Evolutionary conservation across 495 filamentous ascomycete species (phyloP), one percentile per base, ranked within the genome.

Genomic region (Jackrogersella multiformis): DNA sequence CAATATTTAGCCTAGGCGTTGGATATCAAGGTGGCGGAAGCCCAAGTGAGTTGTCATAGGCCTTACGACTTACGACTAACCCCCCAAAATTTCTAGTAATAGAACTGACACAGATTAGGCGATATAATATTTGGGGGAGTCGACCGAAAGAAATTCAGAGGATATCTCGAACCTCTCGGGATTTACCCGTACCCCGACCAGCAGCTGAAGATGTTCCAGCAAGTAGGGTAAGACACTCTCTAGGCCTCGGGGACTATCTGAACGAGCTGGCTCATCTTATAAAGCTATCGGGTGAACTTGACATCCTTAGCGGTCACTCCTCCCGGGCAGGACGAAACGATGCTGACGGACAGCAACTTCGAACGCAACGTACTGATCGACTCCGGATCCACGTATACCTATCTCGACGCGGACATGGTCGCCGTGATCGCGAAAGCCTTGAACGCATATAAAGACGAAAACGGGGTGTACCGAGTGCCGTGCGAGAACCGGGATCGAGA

Each of bases 1-100:
- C 85, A 49, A 89, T 92, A 13, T 96, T 92, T 72, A 91, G 89
- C 52, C 69, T 93, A 5, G 88, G 87, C 10, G 79, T 90, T 4
- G 82, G 89, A 9, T 76, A 77, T 5, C 74, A 79, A 44, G 71
- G 64, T 10, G 71, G 83, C 24, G 80, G 77, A 46, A 73, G 73
- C 8, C 76, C 78, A 41, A 77, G 77, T 77, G 52, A 57, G 73
- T 61, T 4, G 4, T 9, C 20, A 4, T 0, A 0, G 9, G 28
- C 20, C 48, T 41, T 56, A 5, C 38, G 20, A 2, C 7, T 15
- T 12, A 30, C 32, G n/a, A 1, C 6, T 7, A 34, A 18, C 4
- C 30, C 1, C 26, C 26, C 5, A 36, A 39, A 26, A 78, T 74
- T 38, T n/a, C 30, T n/a, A n/a, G n/a, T n/a, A 85, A 81, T 7